A percentile compares a stretch with the other conserved stretches of the same genome.
Conservation (phyloP, 352 stramenopile species). For the Globisporangium megalacanthum region DNA sequence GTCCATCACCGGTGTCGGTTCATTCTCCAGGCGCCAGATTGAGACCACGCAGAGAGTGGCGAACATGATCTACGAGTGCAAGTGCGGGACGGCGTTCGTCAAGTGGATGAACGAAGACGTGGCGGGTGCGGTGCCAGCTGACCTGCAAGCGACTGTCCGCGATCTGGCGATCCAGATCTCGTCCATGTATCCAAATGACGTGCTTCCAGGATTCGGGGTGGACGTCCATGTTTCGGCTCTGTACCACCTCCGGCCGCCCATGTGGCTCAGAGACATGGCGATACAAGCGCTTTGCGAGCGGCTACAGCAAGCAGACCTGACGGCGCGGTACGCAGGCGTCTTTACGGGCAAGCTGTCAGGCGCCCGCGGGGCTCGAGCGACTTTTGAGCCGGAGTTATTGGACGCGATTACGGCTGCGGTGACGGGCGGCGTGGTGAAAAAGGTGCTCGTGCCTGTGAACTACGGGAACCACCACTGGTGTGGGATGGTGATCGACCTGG, state of each 20-base stretch:
- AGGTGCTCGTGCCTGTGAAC: background rate
- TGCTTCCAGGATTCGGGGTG: background rate
- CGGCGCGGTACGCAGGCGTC: background rate
- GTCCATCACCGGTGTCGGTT: background rate
- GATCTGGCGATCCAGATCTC: background rate
- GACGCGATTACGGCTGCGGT: background rate
- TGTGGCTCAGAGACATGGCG: background rate
- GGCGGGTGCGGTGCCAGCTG: background rate
- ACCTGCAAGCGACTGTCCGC: background rate
- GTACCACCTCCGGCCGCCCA: background rate
- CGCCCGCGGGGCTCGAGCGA: too few relatives aligned
- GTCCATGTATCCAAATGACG: background rate
- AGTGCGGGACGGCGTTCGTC: background rate
- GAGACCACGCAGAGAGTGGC: background rate
- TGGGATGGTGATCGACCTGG: background rate
- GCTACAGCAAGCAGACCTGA: background rate
- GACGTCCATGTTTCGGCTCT: background rate
- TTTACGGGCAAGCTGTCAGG: background rate
- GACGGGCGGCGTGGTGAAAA: background rate
- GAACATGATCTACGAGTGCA: background rate
- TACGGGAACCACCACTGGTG: background rate
- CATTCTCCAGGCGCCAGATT: background rate
- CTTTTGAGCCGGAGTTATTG: background rate
- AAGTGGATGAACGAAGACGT: background rate
- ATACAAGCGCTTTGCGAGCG: background rate